Percentiles rank a stretch among this genome's conserved stretches.
phyloP scores from a whole-genome alignment of 768 basidiomycete species.

The Mycena capillaripes region DNA sequence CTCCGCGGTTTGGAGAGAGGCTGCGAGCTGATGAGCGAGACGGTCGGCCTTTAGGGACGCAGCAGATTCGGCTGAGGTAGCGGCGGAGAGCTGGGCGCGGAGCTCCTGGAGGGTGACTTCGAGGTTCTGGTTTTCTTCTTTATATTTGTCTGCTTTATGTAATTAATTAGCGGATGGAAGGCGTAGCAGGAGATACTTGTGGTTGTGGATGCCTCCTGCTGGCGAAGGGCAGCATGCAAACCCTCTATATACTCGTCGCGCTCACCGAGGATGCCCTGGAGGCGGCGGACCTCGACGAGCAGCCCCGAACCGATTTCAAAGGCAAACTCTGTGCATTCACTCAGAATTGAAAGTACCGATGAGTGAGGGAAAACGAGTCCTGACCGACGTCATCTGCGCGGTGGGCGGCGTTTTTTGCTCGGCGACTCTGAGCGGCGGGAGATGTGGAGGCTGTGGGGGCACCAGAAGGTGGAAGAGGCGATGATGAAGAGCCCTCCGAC shows the following conservation, averaged over 20 bases:
- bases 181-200: too few species aligned
- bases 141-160: conserved; percentile 81
- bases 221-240: too few species aligned
- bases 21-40: conserved; percentile 9
- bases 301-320: too few species aligned
- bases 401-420: conserved; percentile 93
- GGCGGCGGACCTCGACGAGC: too few species aligned
- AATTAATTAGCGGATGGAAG: too few species aligned
- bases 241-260: too few species aligned
- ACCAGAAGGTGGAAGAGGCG: too few species aligned
- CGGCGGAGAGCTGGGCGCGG: conserved; percentile 37
- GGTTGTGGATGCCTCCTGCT: conserved; percentile 67
- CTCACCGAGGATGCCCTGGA: too few species aligned
- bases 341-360: conserved; percentile 33
- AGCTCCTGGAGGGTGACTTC: conserved; percentile 67
- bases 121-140: conserved; percentile 97
- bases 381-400: conserved; percentile 89
- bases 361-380: conserved; percentile 5
- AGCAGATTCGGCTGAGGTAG: too few species aligned
- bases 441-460: conserved; percentile 63
- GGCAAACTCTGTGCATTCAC: conserved; percentile 46
- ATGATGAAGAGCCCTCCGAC: too few species aligned
- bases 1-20: conserved; percentile 23
- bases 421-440: conserved; percentile 86
- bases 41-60: conserved; percentile 49